phyloP scores from a whole-genome alignment of 495 filamentous ascomycete genomes.

The Choiromyces venosus region DNA sequence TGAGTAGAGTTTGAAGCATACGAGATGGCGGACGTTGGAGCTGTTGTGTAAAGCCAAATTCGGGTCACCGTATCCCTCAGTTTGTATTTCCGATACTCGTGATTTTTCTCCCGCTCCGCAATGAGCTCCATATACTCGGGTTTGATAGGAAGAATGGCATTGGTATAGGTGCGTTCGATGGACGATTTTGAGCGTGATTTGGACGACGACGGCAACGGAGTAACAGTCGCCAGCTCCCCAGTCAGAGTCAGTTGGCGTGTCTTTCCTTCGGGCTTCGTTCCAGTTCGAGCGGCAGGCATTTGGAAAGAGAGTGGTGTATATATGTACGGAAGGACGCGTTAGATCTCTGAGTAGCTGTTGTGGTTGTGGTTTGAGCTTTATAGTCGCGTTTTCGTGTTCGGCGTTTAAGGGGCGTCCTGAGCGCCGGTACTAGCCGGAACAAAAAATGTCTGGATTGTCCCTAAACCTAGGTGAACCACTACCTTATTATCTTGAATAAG shows the following conservation, averaged over 20 bases:
- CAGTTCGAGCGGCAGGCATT: not conserved
- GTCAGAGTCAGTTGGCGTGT: not conserved
- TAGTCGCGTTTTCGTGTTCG: not conserved
- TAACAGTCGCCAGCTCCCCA: not conserved
- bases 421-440: too few species aligned
- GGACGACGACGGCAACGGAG: not conserved
- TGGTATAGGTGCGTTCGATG: not conserved
- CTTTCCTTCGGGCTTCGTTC: not conserved
- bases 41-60: not conserved
- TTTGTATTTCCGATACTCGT: not conserved
- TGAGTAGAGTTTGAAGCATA: not conserved
- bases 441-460: too few species aligned
- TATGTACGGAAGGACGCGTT: not conserved
- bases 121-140: not conserved
- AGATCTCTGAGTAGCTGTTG: not conserved
- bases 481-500: too few species aligned
- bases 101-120: not conserved
- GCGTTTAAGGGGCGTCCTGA: not conserved
- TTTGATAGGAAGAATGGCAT: not conserved
- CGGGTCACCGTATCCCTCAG: not conserved
- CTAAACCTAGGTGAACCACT: too few species aligned
- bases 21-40: not conserved
- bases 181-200: not conserved
- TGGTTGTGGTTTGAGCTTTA: not conserved
- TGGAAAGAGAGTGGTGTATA: not conserved